Evolutionary conservation across 208 protist genomes (phyloP).

Genomic region (Naegleria gruberi): DNA sequence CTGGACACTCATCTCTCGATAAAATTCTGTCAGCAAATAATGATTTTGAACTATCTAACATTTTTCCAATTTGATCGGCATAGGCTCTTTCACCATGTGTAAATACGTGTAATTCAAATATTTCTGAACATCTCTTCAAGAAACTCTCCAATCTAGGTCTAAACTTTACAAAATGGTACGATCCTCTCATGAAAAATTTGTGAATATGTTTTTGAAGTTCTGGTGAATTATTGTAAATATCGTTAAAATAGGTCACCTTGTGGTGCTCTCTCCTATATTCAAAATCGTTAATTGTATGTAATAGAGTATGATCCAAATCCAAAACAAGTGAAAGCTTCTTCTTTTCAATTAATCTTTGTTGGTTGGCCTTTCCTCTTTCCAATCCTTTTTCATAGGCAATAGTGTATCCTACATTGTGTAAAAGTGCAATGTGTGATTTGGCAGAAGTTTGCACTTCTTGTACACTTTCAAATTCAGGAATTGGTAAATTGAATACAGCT

Average conservation of each 20-base stretch:
- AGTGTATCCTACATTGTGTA: not conserved
- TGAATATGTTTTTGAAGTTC: constrained; percentile 19
- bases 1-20: not conserved
- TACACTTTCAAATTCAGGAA: not conserved
- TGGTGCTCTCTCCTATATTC: not conserved
- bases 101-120: constrained; percentile 55
- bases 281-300: constrained; percentile 38
- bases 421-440: not conserved
- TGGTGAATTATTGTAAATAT: not conserved
- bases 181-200: not conserved
- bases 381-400: not conserved
- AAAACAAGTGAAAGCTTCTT: constrained; percentile 41
- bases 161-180: constrained; percentile 28
- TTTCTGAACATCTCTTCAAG: constrained; percentile 24
- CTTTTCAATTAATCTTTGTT: constrained; percentile 10
- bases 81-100: constrained; percentile 50
- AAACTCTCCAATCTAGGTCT: constrained; percentile 44
- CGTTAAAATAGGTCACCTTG: not conserved
- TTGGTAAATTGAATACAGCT: not conserved
- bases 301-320: constrained; percentile 46
- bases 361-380: not conserved
- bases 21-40: not conserved
- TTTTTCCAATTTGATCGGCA: constrained; percentile 29
- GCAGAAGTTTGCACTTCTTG: not conserved
- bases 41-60: not conserved